Evolutionary conservation across 495 filamentous ascomycete genomes (phyloP).

Genomic region (Penicillium ochrochloron): DNA sequence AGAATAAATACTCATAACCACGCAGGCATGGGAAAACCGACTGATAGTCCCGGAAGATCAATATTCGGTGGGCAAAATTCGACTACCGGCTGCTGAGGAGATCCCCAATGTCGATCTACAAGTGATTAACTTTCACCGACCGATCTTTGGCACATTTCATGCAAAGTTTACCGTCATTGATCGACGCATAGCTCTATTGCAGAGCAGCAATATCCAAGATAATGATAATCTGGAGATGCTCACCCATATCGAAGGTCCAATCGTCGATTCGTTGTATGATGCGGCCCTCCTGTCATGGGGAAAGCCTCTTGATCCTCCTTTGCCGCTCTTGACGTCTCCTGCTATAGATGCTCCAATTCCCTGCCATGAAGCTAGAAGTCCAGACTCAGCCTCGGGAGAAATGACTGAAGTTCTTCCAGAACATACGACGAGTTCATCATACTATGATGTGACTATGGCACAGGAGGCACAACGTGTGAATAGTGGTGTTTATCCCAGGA

Average conservation of each 20-base stretch:
- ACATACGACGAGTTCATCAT: slow-evolving; percentile 59
- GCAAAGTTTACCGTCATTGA: slow-evolving; percentile 80
- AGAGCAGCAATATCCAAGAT: slow-evolving; percentile 80
- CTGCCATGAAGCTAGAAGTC: slow-evolving; percentile 18
- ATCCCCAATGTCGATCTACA: slow-evolving; percentile 73
- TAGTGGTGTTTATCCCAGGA: slow-evolving; percentile 49
- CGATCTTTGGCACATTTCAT: slow-evolving; percentile 75
- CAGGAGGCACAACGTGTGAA: slow-evolving; percentile 65
- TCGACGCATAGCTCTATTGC: slow-evolving; percentile 65
- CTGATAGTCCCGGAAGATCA: slow-evolving; percentile 60
- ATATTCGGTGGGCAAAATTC: slow-evolving; percentile 59
- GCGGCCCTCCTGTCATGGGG: slow-evolving; percentile 73
- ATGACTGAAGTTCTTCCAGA: slow-evolving; percentile 50
- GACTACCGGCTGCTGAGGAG: slow-evolving; percentile 62
- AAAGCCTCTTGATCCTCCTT: slow-evolving; percentile 62
- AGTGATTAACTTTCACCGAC: slow-evolving; percentile 76
- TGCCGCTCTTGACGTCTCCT: slow-evolving; percentile 59
- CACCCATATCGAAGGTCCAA: slow-evolving; percentile 74
- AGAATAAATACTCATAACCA: slow-evolving; percentile 12
- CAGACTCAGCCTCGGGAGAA: slow-evolving; percentile 16
- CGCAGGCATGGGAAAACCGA: slow-evolving; percentile 60
- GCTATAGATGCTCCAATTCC: slow-evolving; percentile 45
- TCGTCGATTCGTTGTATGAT: slow-evolving; percentile 77
- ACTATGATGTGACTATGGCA: slow-evolving; percentile 65
- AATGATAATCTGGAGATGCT: slow-evolving; percentile 84